Evolutionary conservation across 2,329 filamentous ascomycete species (phyloP).

Genomic region (Xenosphaeropsis pyriputrescens): DNA sequence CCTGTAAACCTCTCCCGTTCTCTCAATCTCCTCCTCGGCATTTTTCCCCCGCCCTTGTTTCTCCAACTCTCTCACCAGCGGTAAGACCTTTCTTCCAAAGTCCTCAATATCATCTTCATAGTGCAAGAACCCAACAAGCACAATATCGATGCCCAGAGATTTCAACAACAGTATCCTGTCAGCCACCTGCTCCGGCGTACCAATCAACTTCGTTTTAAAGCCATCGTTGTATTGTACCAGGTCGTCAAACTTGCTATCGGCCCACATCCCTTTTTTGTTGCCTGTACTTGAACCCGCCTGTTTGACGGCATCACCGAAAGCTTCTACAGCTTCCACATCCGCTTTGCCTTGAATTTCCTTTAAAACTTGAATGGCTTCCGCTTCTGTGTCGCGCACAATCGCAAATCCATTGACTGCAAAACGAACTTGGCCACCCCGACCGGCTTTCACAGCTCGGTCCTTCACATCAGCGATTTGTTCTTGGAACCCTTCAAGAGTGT

Average conservation of each 20-base stretch:
- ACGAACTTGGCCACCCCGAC: slow-evolving; percentile 26
- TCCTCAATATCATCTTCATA: slow-evolving; percentile 35
- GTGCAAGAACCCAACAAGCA: slow-evolving; percentile 32
- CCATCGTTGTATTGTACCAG: slow-evolving; percentile 39
- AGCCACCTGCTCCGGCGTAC: slow-evolving; percentile 33
- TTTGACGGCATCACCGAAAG: slow-evolving; percentile 31
- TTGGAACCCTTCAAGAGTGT: slow-evolving; percentile 35
- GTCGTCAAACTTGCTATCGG: slow-evolving; percentile 33
- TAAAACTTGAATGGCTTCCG: slow-evolving; percentile 30
- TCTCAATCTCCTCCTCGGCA: slow-evolving; percentile 26
- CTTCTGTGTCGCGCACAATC: slow-evolving; percentile 32
- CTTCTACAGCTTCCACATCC: slow-evolving; percentile 31
- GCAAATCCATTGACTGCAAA: slow-evolving; percentile 35
- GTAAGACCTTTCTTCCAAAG: slow-evolving; percentile 30
- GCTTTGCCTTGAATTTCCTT: slow-evolving; percentile 37
- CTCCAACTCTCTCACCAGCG: slow-evolving; percentile 31
- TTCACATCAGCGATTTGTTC: slow-evolving; percentile 32
- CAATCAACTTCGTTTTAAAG: slow-evolving; percentile 38
- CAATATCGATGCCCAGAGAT: slow-evolving; percentile 26
- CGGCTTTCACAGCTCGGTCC: slow-evolving; percentile 26
- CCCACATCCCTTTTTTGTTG: slow-evolving; percentile 37
- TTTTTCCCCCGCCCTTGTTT: slow-evolving; percentile 30
- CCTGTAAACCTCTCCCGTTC: slow-evolving; percentile 30
- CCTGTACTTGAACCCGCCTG: slow-evolving; percentile 30
- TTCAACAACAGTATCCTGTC: slow-evolving; percentile 32